Conservation (phyloP, 805 yeast species). For the Myxozyma vanderwaltii region DNA sequence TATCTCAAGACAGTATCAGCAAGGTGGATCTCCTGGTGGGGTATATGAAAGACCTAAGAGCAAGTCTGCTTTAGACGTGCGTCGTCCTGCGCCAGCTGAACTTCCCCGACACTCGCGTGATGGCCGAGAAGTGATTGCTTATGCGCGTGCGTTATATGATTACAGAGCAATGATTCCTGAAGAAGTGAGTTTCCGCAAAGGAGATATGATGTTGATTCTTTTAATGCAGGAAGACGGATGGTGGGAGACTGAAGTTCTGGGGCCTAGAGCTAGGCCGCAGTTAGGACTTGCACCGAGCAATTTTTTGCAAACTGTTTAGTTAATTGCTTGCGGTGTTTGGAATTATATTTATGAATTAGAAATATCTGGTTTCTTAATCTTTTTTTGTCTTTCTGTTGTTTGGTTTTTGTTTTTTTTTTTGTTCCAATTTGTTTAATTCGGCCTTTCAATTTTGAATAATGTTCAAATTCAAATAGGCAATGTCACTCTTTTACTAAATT, state of each 20-base stretch:
- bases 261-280: slow-evolving; percentile 40
- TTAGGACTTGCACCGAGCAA: slow-evolving; percentile 69
- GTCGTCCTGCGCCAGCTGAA: slow-evolving; percentile 23
- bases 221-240: slow-evolving; percentile 69
- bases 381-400: too few relatives aligned
- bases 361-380: too few relatives aligned
- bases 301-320: slow-evolving; percentile 39
- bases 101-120: slow-evolving; percentile 39
- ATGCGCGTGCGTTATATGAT: slow-evolving; percentile 58
- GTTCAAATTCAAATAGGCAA: background rate
- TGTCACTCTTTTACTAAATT: too few relatives aligned
- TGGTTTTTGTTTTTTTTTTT: too few relatives aligned
- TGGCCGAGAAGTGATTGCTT: slow-evolving; percentile 56
- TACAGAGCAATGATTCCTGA: slow-evolving; percentile 63
- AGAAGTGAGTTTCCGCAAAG: slow-evolving; percentile 61
- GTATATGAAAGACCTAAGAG: slow-evolving; percentile 22
- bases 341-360: background rate
- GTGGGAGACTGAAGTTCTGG: slow-evolving; percentile 68
- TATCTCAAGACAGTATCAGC: slow-evolving; percentile 2
- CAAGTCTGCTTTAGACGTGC: slow-evolving; percentile 31
- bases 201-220: slow-evolving; percentile 56
- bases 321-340: background rate
- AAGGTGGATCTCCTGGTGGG: slow-evolving; percentile 3
- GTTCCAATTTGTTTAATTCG: too few relatives aligned
- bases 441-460: background rate